Evolutionary conservation across 108 stramenopile species (phyloP).

Genomic region (Discostella pseudostelligera): DNA sequence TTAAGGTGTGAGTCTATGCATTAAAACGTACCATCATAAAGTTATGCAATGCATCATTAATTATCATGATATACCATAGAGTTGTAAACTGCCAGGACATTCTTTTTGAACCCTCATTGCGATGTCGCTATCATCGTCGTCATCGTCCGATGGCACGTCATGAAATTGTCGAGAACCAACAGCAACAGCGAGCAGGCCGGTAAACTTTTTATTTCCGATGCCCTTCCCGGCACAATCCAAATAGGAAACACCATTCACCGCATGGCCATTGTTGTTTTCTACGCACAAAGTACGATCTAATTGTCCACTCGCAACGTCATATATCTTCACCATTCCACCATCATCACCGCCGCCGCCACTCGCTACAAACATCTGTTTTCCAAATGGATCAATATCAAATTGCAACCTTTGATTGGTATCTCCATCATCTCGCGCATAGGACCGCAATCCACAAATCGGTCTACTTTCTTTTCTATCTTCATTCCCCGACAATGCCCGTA

Average conservation of each 20-base stretch:
- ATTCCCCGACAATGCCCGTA: slow-evolving; percentile 61
- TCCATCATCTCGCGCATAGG: slow-evolving; percentile 54
- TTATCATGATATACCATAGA: not conserved
- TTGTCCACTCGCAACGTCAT: slow-evolving; percentile 32
- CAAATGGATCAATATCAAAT: slow-evolving; percentile 53
- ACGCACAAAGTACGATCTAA: slow-evolving; percentile 32
- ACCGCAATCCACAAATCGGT: slow-evolving; percentile 58
- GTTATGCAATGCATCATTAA: too few relatives aligned
- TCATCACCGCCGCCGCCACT: too few relatives aligned
- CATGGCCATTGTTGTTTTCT: slow-evolving; percentile 28
- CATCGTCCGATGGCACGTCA: slow-evolving; percentile 16
- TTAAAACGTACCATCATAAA: not conserved
- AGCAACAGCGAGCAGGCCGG: slow-evolving; percentile 59
- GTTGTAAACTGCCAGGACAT: slow-evolving; percentile 6
- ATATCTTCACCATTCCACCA: slow-evolving; percentile 49
- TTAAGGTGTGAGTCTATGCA: not conserved
- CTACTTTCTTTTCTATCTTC: slow-evolving; percentile 6
- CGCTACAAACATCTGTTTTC: slow-evolving; percentile 55
- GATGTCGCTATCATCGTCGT: slow-evolving; percentile 40
- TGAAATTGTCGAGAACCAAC: slow-evolving; percentile 59
- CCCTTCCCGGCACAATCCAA: slow-evolving; percentile 13
- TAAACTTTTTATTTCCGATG: slow-evolving; percentile 11
- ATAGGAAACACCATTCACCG: slow-evolving; percentile 77
- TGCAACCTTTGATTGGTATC: slow-evolving; percentile 82
- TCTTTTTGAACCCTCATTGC: not conserved